Base-by-base conservation (phyloP, 352 stramenopile species). In the Pythium insidiosum region DNA sequence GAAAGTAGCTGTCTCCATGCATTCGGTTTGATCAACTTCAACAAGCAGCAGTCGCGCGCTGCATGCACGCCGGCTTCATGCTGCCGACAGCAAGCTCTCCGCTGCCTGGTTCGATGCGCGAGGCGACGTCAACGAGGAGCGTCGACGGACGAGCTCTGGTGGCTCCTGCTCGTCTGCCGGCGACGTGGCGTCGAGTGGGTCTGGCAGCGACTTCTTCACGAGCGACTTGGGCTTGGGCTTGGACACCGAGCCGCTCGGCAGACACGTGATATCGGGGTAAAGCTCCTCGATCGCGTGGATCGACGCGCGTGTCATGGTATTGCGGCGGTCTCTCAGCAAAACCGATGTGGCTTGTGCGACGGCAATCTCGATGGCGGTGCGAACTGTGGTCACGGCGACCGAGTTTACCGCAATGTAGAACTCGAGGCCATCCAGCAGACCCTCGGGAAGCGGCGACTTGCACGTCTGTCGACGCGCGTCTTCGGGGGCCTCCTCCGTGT, bases 371-470 rank as follows among this genome's bases (percentile, higher is more conserved):
- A 87, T 24, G 6, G 67, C 63, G 0, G 61, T 63, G 22, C 39
- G 38, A 10, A 73, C 66, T 5, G 61, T 69, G 10, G 50, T 26
- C 10, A 60, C 33, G 23, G 67, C 63, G 3, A 85, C 58, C 25
- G 63, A 51, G 25, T 43, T 70, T 18, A 88, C 59, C n/a, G 63
- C 58, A 11, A 64, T 50, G 60, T 85, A 88, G 50, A 85, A 88
- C 39, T 82, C 38, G n/a, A 88, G 42, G 3, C 74, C 74, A 25
- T 84, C 69, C 13, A 52, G 28, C 25, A 58, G 24, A 5, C 36
- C 29, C 21, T 43, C 12, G 19, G 30, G 5, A 18, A 10, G 29
- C 24, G 37, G 24, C 26, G 6, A 16, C 1, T 23, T n/a, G 21
- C 35, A 33, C 34, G 30, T 26, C 21, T 43, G n/a, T 15, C 9